Conservation (phyloP, 306 rosid species). For the Cercis canadensis region DNA sequence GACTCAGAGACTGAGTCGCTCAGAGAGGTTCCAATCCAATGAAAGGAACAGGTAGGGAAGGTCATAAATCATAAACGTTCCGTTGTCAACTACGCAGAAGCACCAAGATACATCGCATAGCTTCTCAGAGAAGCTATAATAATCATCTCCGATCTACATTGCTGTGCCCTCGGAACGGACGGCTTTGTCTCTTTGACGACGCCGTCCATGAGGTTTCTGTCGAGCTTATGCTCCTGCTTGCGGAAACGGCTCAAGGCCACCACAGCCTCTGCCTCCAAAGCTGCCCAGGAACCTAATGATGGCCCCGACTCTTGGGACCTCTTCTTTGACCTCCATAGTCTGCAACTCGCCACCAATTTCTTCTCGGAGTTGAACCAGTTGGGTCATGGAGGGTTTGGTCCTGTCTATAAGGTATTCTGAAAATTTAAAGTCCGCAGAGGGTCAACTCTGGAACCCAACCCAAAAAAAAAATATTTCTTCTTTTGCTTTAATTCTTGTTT, state of each 20-base stretch:
- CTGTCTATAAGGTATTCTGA: constrained; percentile 69
- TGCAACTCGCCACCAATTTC: constrained; percentile 65
- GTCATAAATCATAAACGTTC: too few species aligned
- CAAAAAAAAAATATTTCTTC: too few species aligned
- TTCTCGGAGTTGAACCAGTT: constrained; percentile 70
- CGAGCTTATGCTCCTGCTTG: constrained; percentile 50
- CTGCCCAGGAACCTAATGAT: constrained; percentile 30
- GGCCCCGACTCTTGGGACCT: constrained; percentile 46
- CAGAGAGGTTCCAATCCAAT: too few species aligned
- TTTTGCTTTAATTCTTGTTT: too few species aligned
- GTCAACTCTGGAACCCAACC: too few species aligned
- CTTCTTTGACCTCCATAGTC: constrained; percentile 55
- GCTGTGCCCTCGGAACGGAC: too few species aligned
- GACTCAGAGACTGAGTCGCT: too few species aligned
- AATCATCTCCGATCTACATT: too few species aligned
- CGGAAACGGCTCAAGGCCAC: constrained; percentile 27
- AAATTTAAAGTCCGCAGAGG: neutral
- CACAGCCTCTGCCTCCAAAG: constrained; percentile 9
- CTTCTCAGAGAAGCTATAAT: too few species aligned
- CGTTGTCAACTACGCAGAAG: too few species aligned
- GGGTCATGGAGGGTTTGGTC: constrained; percentile 80
- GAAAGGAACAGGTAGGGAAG: too few species aligned
- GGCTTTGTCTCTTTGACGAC: neutral
- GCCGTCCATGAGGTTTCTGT: constrained; percentile 48
- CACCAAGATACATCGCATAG: too few species aligned